These are phyloP conservation scores for Calonectria crousiana DNA, from an alignment of 2,329 filamentous ascomycete genomes.

Conservation along the genomic window DNA sequence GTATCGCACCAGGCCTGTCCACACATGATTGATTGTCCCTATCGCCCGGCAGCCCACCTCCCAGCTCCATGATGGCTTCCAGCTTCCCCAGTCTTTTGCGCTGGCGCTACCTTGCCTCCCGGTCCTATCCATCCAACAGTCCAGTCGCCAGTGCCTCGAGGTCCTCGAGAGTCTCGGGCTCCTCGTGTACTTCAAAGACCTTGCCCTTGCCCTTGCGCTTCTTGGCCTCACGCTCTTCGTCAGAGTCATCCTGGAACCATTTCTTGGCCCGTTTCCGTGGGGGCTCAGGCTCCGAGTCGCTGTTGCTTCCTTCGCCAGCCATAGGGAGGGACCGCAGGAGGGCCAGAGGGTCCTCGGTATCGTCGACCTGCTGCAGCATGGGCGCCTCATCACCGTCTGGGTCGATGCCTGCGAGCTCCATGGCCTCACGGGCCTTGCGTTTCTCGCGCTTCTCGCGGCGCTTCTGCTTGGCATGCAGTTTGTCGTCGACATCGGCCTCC, in stretches of 20 bases:
- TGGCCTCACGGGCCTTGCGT: slow-evolving; percentile 73
- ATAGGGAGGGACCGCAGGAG: slow-evolving; percentile 70
- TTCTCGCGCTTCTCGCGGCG: slow-evolving; percentile 81
- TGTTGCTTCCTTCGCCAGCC: slow-evolving; percentile 51
- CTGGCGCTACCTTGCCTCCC: slow-evolving; percentile 54
- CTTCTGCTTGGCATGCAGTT: slow-evolving; percentile 83
- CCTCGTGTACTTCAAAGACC: slow-evolving; percentile 72
- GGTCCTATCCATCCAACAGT: slow-evolving; percentile 66
- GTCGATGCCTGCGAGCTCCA: slow-evolving; percentile 49
- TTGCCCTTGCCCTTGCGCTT: slow-evolving; percentile 64
- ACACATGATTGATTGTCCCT: slow-evolving; percentile 44
- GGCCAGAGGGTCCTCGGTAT: slow-evolving; percentile 57
- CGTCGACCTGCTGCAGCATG: slow-evolving; percentile 48
- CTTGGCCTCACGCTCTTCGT: slow-evolving; percentile 58
- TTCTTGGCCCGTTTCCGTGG: slow-evolving; percentile 76
- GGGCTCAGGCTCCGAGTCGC: slow-evolving; percentile 55
- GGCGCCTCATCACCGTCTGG: slow-evolving; percentile 44
- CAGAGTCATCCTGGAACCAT: slow-evolving; percentile 81
- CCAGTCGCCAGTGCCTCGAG: slow-evolving; percentile 81
- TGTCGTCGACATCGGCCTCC: slow-evolving; percentile 85
- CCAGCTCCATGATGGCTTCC: slow-evolving; percentile 76
- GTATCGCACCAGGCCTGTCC: slow-evolving; percentile 43
- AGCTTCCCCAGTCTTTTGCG: slow-evolving; percentile 74
- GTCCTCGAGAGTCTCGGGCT: slow-evolving; percentile 84
- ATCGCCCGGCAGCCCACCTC: slow-evolving; percentile 75